Base-by-base conservation (phyloP, 371 early-diverging fungal genomes). In the Rhizopus microsporus region DNA sequence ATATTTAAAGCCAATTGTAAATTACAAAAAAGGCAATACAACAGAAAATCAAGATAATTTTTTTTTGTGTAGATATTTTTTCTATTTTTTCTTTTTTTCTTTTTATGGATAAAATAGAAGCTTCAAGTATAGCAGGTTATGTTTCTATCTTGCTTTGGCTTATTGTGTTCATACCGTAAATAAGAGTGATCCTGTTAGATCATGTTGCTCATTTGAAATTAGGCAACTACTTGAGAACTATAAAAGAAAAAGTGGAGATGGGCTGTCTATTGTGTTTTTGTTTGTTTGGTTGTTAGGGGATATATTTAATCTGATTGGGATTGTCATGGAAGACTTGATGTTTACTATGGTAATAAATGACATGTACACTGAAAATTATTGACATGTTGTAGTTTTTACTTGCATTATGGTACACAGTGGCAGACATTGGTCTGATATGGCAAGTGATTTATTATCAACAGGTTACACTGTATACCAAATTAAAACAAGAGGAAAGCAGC, bases 221-320 rank as follows among this genome's bases (percentile, higher is more conserved):
- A 83, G 83, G 39, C 84, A 84, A 71, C 60, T 84, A 17, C 68
- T 65, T 51, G 69, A 68, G 52, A 88, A 87, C 61, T 86, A 76
- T 56, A 67, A 63, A 52, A 49, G 70, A n/a, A 60, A 77, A 55
- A 77, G 68, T 40, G 77, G 83, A 3, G 77, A 81, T 38, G 82
- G 80, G 0, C 68, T 93, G 29, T 83, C 86, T 15, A 38, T 85
- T 32, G 60, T 71, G 1, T 90, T 92, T 58, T 60, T 92, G 7
- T 60, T 77, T 35, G 81, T 87, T 62, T 93, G 93, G 93, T 65
- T 89, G 4, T 69, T 77, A 0, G 93, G 93, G 10, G 93, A 93
- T 50, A 57, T 88, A 47, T 77, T 83, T 62, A 91, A 90, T 68
- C 65, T 91, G 53, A 62, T 80, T 50, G 93, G 92, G 30, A 80